Base-by-base conservation (phyloP, 345 rosid genomes). In the Populus deltoides region DNA sequence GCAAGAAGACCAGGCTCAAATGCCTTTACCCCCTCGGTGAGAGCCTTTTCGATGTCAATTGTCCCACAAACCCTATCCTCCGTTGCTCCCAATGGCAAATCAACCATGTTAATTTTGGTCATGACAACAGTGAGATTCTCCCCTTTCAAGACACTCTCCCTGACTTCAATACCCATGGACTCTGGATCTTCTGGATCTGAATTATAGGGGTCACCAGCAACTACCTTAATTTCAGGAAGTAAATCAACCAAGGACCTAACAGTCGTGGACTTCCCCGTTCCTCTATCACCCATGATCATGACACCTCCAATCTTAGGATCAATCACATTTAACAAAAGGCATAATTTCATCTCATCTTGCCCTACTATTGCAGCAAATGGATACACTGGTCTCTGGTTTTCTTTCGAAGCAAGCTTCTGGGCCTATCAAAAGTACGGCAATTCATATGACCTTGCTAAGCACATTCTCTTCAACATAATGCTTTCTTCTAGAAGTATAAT, bases 11-110 rank as follows among this genome's bases (percentile, higher is more conserved):
- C 99, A 15, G 99, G 99, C 86, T 95, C 99, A 77, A 95, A 95
- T 78, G 99, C 97, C 86, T 95, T 95, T 57, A 95, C 90, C 78
- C 98, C 98, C 79, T 93, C 98, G 0, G 98, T 95, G 17, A 93
- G 91, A 63, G 99, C 99, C 88, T 95, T 95, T 72, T 95, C 98
- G 6, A 95, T 94, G 76, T 94, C 98, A 20, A 94, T 94, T 0
- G 99, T 94, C 22, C 98, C 98, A n/a, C 98, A 95, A n/a, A 93
- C 98, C 85, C 99, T 85, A 84, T 95, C 99, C 81, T 95, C 98
- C 0, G 99, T 95, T 31, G 99, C 99, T 72, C 99, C 99, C 75
- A 95, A 81, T 0, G 99, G 99, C 87, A 95, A 89, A 86, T 95
- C 99, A 81, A 95, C 98, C 99, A 96, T 92, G 71, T 90, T 96